Percentiles rank a stretch among this genome's conserved stretches.
phyloP scores from a whole-genome alignment of 2,329 filamentous ascomycete species.

The Microcera coccophila region DNA sequence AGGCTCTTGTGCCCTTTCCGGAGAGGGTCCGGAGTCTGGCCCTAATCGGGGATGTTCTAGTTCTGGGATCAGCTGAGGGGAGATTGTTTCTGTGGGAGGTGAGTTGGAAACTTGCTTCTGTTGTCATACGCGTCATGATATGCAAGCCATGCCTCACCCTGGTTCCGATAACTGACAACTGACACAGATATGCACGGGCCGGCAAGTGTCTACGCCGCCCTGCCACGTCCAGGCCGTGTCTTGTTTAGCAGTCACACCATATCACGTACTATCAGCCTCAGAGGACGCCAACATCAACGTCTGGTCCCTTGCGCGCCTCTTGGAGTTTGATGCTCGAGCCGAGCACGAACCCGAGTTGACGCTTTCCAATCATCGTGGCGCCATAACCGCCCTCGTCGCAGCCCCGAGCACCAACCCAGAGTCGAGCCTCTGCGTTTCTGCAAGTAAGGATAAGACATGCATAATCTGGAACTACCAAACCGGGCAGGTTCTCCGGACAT shows the following conservation, averaged over 20 bases:
- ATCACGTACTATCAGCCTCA: slow-evolving; percentile 73
- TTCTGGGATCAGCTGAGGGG: slow-evolving; percentile 80
- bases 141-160: slow-evolving; percentile 12
- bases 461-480: slow-evolving; percentile 90
- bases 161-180: slow-evolving; percentile 21
- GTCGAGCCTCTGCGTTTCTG: slow-evolving; percentile 79
- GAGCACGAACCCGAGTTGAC: slow-evolving; percentile 69
- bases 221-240: slow-evolving; percentile 79
- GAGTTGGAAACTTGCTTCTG: no score
- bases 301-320: slow-evolving; percentile 76
- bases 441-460: slow-evolving; percentile 80
- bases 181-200: slow-evolving; percentile 65
- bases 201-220: slow-evolving; percentile 70
- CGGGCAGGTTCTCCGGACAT: slow-evolving; percentile 72
- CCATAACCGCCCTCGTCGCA: slow-evolving; percentile 60
- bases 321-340: slow-evolving; percentile 54
- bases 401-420: slow-evolving; percentile 64
- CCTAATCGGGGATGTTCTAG: slow-evolving; percentile 67
- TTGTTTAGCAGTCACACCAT: slow-evolving; percentile 66
- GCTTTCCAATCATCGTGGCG: slow-evolving; percentile 72
- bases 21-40: slow-evolving; percentile 79
- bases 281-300: slow-evolving; percentile 88
- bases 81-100: slow-evolving; percentile 93
- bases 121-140: slow-evolving; percentile 9
- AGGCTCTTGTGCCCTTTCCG: slow-evolving; percentile 81